A percentile compares a stretch with the other conserved stretches of the same genome.
These are phyloP conservation scores for Cercospora sesami DNA, from an alignment of 2,329 filamentous ascomycete genomes.

Conservation along the genomic window DNA sequence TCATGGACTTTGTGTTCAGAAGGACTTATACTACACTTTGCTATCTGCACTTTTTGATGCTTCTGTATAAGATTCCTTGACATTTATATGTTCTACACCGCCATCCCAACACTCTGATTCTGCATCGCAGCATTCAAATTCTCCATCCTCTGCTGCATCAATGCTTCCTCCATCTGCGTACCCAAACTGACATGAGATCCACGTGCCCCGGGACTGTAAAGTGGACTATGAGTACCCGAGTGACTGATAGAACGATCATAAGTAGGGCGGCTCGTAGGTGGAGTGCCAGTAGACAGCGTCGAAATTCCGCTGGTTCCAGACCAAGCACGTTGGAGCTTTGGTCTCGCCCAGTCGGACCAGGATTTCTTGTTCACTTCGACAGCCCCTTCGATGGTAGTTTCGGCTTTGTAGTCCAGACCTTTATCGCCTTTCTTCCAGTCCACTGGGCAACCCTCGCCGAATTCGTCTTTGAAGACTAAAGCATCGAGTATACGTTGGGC, in stretches of 20 bases:
- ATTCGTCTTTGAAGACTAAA: slow-evolving; percentile 49
- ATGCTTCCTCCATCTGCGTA: slow-evolving; percentile 30
- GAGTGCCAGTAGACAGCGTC: slow-evolving; percentile 14
- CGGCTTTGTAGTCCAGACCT: slow-evolving; percentile 32
- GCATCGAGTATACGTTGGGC: slow-evolving; percentile 58
- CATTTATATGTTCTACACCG: slow-evolving; percentile 15
- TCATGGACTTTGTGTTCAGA: background rate
- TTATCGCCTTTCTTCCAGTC: slow-evolving; percentile 40
- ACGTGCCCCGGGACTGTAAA: slow-evolving; percentile 31
- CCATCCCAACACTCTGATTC: slow-evolving; percentile 30
- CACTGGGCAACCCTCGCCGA: slow-evolving; percentile 42
- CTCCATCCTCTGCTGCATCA: slow-evolving; percentile 32
- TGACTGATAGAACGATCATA: slow-evolving; percentile 16
- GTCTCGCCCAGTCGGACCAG: slow-evolving; percentile 38
- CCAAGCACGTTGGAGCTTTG: slow-evolving; percentile 37
- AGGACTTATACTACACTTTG: background rate
- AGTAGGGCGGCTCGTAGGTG: slow-evolving; percentile 6
- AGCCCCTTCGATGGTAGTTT: slow-evolving; percentile 31
- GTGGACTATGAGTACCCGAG: slow-evolving; percentile 21
- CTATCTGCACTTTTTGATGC: background rate
- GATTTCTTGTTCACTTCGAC: slow-evolving; percentile 35
- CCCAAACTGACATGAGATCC: slow-evolving; percentile 15
- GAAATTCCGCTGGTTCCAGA: slow-evolving; percentile 28
- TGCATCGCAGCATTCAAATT: slow-evolving; percentile 35
- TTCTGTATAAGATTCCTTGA: background rate